Evolutionary conservation across 1,139 yeast genomes (phyloP), one percentile per base, ranked within the genome.

Genomic region (Yamadazyma sp.): DNA sequence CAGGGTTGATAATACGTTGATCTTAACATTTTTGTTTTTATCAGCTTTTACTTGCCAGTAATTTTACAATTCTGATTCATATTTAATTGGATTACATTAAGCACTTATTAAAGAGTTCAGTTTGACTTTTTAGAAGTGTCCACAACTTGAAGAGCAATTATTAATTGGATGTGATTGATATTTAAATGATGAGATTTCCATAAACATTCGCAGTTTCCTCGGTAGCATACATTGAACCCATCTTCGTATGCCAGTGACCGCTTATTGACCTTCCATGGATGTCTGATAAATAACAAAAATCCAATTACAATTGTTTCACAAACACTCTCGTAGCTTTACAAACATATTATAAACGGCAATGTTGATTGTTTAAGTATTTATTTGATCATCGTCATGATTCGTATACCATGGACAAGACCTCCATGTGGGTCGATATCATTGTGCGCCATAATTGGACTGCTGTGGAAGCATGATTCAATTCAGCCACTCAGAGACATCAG

Each of bases 141-240:
- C 21, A 23, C 14, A 14, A 26, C 21, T 35, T 20, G 6, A 15
- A 22, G 28, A 13, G 4, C 28, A 25, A 25, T 12, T 25, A 15
- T 25, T n/a, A n/a, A n/a, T 12, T 25, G 28, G 28, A 12, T 25
- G 6, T 6, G 17, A n/a, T 12, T 31, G 33, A 42, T 43, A 44
- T 64, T 62, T 65, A 79, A 59, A 70, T 82, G 90, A 83, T 82
- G 90, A 83, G 80, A 79, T 65, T 65, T 71, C 79, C 79, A 72
- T 73, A 65, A 78, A 82, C 90, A 82, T 82, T 82, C 89, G 89
- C 89, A 82, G 89, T 82, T 82, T 82, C 89, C 89, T 77, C 89
- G 89, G 89, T 82, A 83, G 86, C 81, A 70, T 76, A 78, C 88
- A 71, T 64, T 66, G 87, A 82, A 82, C 88, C 89, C 85, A 80